These are phyloP conservation scores for Paspalum vaginatum DNA, from an alignment of 176 grass and related monocot genomes.

Conservation along the genomic window DNA sequence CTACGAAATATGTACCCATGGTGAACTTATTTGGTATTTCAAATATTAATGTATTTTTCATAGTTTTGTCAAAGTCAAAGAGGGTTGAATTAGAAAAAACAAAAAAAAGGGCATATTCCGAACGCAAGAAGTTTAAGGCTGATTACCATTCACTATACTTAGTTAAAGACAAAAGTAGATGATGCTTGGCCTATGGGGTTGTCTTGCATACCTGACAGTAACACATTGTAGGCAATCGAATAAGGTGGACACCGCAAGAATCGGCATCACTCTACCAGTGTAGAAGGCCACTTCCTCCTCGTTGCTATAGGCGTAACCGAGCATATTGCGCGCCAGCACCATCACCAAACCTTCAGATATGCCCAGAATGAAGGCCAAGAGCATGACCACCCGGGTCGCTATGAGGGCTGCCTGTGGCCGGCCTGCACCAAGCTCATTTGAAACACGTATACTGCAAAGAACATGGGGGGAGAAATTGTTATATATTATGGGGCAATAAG, in stretches of 20 bases:
- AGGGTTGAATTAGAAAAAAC: too few species aligned
- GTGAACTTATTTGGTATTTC: too few species aligned
- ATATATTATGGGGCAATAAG: neutral
- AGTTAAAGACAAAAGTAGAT: too few species aligned
- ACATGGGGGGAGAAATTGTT: neutral
- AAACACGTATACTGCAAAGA: slow-evolving; percentile 52
- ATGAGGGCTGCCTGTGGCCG: slow-evolving; percentile 42
- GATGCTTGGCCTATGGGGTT: too few species aligned
- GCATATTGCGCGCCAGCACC: slow-evolving; percentile 45
- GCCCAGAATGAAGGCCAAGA: slow-evolving; percentile 40
- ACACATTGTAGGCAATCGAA: slow-evolving; percentile 62
- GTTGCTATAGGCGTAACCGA: slow-evolving; percentile 63
- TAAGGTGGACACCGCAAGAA: slow-evolving; percentile 54
- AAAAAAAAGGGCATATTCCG: too few species aligned
- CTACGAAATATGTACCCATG: too few species aligned
- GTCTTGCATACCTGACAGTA: slow-evolving; percentile 58
- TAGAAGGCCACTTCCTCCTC: slow-evolving; percentile 53
- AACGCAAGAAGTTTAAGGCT: too few species aligned
- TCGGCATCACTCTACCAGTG: slow-evolving; percentile 43
- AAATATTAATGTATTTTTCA: too few species aligned
- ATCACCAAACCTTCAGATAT: slow-evolving; percentile 45
- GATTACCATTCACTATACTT: too few species aligned
- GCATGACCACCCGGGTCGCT: slow-evolving; percentile 49
- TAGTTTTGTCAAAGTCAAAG: too few species aligned
- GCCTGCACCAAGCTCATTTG: slow-evolving; percentile 72